phyloP scores from a whole-genome alignment of 1,139 yeast species.

The Diutina rugosa region DNA sequence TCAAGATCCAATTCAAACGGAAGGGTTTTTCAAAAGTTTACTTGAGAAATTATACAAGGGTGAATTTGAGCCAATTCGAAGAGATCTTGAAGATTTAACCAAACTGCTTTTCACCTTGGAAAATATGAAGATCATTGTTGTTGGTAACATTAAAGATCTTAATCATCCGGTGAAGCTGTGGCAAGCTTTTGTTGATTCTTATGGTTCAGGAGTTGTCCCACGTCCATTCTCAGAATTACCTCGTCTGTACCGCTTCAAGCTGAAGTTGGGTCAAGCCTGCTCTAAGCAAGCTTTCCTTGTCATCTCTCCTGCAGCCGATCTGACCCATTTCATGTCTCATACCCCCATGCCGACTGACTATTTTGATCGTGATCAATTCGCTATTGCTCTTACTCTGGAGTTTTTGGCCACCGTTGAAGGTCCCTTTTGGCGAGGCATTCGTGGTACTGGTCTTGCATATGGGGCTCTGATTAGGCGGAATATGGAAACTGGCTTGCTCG shows the following conservation, averaged over 20 bases:
- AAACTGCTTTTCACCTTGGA: conserved; percentile 39
- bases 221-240: conserved; percentile 26
- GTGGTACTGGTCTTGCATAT: conserved; percentile 93
- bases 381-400: conserved; percentile 62
- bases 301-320: conserved; percentile 77
- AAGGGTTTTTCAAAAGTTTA: conserved; percentile 39
- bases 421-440: conserved; percentile 91
- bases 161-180: conserved; percentile 51
- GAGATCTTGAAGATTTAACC: conserved; percentile 47
- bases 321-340: conserved; percentile 57
- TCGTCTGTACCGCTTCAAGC: conserved; percentile 38
- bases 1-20: conserved; percentile 53
- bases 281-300: conserved; percentile 47
- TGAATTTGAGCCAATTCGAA: conserved; percentile 29
- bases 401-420: conserved; percentile 87
- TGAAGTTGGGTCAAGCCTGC: conserved; percentile 44
- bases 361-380: conserved; percentile 53
- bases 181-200: conserved; percentile 25
- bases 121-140: conserved; percentile 56
- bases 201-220: conserved; percentile 5
- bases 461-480: conserved; percentile 54
- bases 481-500: conserved; percentile 56
- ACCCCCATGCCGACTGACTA: conserved; percentile 57
- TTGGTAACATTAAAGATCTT: conserved; percentile 50
- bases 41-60: conserved; percentile 41